These are phyloP conservation scores for Candida sakaeoensis DNA, from an alignment of 805 yeast genomes.

Conservation along the genomic window DNA sequence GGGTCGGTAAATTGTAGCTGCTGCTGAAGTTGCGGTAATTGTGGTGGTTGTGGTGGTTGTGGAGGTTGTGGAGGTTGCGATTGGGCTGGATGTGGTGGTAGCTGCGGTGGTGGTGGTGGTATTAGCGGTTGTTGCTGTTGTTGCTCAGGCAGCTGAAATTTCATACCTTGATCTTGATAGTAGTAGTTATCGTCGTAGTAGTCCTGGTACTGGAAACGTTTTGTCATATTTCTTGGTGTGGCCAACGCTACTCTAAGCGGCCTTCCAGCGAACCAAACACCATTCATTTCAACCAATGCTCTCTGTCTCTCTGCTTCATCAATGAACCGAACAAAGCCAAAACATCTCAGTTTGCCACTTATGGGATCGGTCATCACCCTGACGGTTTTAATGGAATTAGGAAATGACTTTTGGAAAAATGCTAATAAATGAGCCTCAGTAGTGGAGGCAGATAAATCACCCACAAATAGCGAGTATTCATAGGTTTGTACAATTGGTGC, in stretches of 20 bases:
- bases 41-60: constrained; percentile 2
- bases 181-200: background rate
- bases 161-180: constrained; percentile 1
- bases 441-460: constrained; percentile 73
- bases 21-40: constrained; percentile 3
- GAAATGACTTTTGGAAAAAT: constrained; percentile 63
- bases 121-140: constrained; percentile 2
- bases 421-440: constrained; percentile 77
- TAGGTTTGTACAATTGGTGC: constrained; percentile 73
- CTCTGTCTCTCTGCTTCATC: constrained; percentile 64
- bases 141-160: background rate
- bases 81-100: background rate
- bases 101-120: background rate
- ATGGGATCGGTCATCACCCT: constrained; percentile 85
- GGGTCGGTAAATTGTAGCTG: constrained; percentile 46
- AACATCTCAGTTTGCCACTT: constrained; percentile 71
- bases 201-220: constrained; percentile 3
- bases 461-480: constrained; percentile 77
- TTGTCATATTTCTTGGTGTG: constrained; percentile 51
- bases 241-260: constrained; percentile 76
- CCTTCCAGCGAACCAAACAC: constrained; percentile 76
- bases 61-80: background rate
- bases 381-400: constrained; percentile 67
- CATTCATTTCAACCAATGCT: constrained; percentile 73
- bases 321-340: constrained; percentile 76